phyloP scores from a whole-genome alignment of 352 stramenopile genomes.

The Halophytophthora batemanensis region DNA sequence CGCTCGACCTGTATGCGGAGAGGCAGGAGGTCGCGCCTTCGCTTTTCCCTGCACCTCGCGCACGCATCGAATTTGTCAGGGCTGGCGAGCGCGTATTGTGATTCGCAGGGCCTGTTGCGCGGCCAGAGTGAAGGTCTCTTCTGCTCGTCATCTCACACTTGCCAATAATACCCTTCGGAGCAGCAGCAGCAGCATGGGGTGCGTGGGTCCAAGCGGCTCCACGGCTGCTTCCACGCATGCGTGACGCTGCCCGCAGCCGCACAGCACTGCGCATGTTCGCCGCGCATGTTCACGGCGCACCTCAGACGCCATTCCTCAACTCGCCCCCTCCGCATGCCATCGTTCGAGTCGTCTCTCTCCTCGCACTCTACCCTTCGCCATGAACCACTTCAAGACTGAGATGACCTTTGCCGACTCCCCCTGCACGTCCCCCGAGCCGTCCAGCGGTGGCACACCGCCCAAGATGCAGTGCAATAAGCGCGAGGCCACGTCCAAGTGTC shows the following conservation, averaged over 20 bases:
- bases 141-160: no score
- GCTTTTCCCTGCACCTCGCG: no score
- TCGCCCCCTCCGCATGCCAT: conserved; percentile 12
- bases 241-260: neutral
- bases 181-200: no score
- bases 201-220: no score
- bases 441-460: neutral
- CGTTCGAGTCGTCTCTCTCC: neutral
- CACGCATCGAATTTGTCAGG: no score
- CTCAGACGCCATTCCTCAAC: conserved; percentile 18
- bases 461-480: neutral
- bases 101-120: neutral
- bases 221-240: neutral
- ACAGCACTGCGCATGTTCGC: conserved; percentile 1
- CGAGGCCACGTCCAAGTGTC: neutral
- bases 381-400: neutral
- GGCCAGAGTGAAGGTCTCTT: conserved; percentile 20
- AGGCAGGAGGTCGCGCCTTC: no score
- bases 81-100: no score
- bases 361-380: neutral
- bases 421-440: neutral
- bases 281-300: conserved; percentile 4
- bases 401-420: neutral
- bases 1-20: no score
- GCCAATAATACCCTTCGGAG: no score